Evolutionary conservation across 140 eudicot genomes (phyloP).

Genomic region (Anethum foeniculum): DNA sequence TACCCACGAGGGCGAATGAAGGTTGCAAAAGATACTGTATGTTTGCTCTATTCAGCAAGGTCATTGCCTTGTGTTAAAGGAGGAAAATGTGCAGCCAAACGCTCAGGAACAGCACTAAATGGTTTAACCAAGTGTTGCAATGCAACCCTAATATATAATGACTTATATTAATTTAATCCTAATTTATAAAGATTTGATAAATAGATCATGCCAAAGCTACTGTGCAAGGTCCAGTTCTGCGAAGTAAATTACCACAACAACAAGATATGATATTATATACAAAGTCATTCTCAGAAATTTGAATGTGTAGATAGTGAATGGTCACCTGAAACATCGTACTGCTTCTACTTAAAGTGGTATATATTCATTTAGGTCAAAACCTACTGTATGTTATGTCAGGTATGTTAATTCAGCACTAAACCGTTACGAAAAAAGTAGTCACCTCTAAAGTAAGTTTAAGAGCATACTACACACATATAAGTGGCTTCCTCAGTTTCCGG

Average conservation of each 20-base stretch:
- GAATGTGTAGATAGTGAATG: not conserved
- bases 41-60: not conserved
- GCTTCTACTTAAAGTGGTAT: not conserved
- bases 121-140: not conserved
- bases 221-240: not conserved
- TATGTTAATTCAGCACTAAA: no score
- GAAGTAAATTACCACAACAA: not conserved
- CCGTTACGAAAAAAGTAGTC: not conserved
- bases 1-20: not conserved
- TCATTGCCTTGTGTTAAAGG: not conserved
- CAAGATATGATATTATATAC: not conserved
- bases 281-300: not conserved
- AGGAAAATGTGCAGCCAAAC: not conserved
- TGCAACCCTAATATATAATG: not conserved
- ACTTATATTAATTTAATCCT: not conserved
- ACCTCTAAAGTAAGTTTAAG: not conserved
- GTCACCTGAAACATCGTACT: not conserved
- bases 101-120: not conserved
- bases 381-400: not conserved
- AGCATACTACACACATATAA: not conserved
- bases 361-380: not conserved
- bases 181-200: not conserved
- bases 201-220: not conserved
- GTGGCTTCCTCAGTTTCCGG: not conserved
- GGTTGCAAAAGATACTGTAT: not conserved